Evolutionary conservation across 1,284 basidiomycete genomes (phyloP), one percentile per base, ranked within the genome.

Genomic region (Trametes versicolor): DNA sequence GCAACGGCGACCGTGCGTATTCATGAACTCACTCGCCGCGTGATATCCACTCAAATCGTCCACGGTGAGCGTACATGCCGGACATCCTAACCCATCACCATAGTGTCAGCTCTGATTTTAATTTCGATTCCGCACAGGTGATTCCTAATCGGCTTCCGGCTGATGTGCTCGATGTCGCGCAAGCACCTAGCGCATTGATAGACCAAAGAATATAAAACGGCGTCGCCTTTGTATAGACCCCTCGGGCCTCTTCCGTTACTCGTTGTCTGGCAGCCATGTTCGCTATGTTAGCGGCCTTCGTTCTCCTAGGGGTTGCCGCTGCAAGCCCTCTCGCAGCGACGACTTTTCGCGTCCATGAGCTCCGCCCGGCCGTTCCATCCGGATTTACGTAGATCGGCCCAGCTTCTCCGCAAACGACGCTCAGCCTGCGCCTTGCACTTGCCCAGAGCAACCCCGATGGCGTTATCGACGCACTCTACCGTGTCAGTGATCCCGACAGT

Each of bases 341-440:
- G 12, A 45, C 62, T 65, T 69, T 74, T 69, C 58, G 56, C 27
- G 51, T 78, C 39, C 76, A 76, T 59, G 76, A 77, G 61, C 39
- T 60, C 2, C 66, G 70, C 25, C 41, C 65, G 9, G 61, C 41
- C 27, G 32, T 67, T 10, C 77, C 77, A 1, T 63, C 49, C 4
- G 76, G 74, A 27, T 78, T 73, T 64, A 67, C 67, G 27, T 49
- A 71, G 58, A 48, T 58, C n/a, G 73, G 73, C 37, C 51, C 74
- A 12, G 75, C 78, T 0, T 49, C 73, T 0, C 62, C 69, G 8
- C 66, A 72, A 50, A 58, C 69, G 21, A 64, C 59, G 21, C 68
- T 79, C 39, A 72, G 67, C 55, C 59, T 78, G 55, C 74, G 76
- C 19, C 69, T 79, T 27, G 77, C 74, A 19, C 75, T 79, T 51